Evolutionary conservation across 2,329 filamentous ascomycete genomes (phyloP), one percentile per base, ranked within the genome.

Genomic region (Arthrobotrys megalospora): DNA sequence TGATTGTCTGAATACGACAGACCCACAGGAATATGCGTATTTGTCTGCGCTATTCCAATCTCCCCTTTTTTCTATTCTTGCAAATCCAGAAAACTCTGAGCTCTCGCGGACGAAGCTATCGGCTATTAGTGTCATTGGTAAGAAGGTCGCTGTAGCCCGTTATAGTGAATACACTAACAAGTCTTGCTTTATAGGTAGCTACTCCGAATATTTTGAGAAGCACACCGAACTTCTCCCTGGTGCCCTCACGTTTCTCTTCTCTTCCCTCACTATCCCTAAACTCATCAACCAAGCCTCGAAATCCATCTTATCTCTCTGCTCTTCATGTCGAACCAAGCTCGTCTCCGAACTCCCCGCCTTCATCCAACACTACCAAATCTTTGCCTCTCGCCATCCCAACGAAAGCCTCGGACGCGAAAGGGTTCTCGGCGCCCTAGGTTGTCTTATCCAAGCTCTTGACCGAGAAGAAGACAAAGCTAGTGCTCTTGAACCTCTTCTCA

Each of bases 181-280:
- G 0, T 43, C 11, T 5, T 28, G 24, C 24, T 5, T 28, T 50
- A 71, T n/a, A 66, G 88, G 90, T 16, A 88, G 89, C 28, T 94
- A 93, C 82, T 90, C 91, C 4, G 89, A 91, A 67, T 96, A 93
- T 84, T 95, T 96, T 83, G 88, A 92, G 81, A 88, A 90, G 21
- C 90, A 93, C 82, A 86, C 90, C 0, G 87, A 88, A 36, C 89
- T 90, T 78, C 86, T 96, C 0, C 91, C 92, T 0, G 86, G 90
- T 48, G 91, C 91, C 0, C 86, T 96, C 24, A 92, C 91, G 60
- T 89, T 95, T 52, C 87, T 96, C 0, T 94, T 96, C 82, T 88
- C 87, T 36, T 90, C 91, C 6, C 86, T 95, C 3, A 87, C 88
- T 16, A 89, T 91, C 36, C 85, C 88, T 1, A 85, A 87, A 3